Percentiles rank a stretch among this genome's conserved stretches.
Evolutionary conservation across 345 rosid species (phyloP).

Genomic region (Salix brachista): DNA sequence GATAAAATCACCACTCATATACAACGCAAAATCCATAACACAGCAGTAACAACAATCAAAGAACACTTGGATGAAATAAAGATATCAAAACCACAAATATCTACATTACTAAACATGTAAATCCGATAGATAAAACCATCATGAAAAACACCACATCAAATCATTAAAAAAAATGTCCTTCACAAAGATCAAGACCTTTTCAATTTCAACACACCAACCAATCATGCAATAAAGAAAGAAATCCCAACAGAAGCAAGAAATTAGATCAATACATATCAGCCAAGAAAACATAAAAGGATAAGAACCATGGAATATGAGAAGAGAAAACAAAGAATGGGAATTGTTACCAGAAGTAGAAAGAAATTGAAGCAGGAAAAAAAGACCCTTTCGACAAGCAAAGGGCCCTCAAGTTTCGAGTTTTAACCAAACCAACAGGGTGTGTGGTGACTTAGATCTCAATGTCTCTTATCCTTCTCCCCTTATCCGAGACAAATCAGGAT

Average conservation of each 20-base stretch:
- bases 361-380: neutral
- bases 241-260: neutral
- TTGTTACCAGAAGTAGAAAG: slow-evolving; percentile 6
- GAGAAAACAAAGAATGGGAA: neutral
- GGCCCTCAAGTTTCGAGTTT: slow-evolving; percentile 16
- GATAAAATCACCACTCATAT: neutral
- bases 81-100: neutral
- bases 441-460: neutral
- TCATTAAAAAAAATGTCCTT: neutral
- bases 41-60: neutral
- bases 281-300: neutral
- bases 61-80: neutral
- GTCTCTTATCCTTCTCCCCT: neutral
- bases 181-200: neutral
- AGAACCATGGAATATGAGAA: neutral
- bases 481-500: no score
- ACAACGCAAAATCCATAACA: neutral
- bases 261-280: neutral
- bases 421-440: neutral
- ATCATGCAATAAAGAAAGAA: neutral
- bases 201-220: neutral
- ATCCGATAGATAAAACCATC: neutral
- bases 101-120: neutral
- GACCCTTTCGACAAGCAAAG: slow-evolving; percentile 19
- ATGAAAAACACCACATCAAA: neutral